These are phyloP conservation scores for Aspergillus fructus DNA, from an alignment of 2,329 filamentous ascomycete species.

Conservation along the genomic window DNA sequence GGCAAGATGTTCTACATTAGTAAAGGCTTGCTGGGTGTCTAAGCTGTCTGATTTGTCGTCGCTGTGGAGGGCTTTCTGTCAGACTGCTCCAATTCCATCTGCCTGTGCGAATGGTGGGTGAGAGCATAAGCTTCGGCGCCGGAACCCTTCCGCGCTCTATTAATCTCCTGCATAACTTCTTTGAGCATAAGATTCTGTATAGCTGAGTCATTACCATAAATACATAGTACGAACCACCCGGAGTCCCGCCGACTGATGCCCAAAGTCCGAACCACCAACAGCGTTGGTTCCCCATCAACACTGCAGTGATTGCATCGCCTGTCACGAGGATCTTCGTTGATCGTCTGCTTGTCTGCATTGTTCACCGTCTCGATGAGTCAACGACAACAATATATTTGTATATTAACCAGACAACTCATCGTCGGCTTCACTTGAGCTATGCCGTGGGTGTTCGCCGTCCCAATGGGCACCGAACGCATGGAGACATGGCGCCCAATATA, in stretches of 20 bases:
- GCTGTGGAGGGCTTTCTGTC: too few species aligned
- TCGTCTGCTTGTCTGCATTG: not conserved
- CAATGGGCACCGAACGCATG: slow-evolving; percentile 13
- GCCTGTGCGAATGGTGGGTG: too few species aligned
- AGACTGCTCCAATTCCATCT: too few species aligned
- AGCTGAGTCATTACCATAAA: not conserved
- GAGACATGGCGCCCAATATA: slow-evolving; percentile 14
- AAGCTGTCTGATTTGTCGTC: too few species aligned
- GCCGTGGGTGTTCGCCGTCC: not conserved
- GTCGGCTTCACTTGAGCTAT: slow-evolving; percentile 9
- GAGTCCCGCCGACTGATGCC: not conserved
- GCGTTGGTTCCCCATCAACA: not conserved
- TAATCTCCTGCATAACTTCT: not conserved
- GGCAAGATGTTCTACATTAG: too few species aligned
- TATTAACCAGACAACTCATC: slow-evolving; percentile 7
- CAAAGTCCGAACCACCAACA: not conserved
- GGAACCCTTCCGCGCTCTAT: too few species aligned
- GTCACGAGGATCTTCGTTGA: slow-evolving; percentile 1
- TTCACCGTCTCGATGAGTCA: not conserved
- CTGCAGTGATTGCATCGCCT: not conserved
- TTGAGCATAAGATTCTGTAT: not conserved
- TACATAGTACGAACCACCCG: not conserved
- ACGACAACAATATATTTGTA: slow-evolving; percentile 4
- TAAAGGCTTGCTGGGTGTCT: too few species aligned
- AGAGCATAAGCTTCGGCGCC: too few species aligned